Evolutionary conservation across 768 basidiomycete genomes (phyloP), one percentile per base, ranked within the genome.

Genomic region (Kwoniella europaea): DNA sequence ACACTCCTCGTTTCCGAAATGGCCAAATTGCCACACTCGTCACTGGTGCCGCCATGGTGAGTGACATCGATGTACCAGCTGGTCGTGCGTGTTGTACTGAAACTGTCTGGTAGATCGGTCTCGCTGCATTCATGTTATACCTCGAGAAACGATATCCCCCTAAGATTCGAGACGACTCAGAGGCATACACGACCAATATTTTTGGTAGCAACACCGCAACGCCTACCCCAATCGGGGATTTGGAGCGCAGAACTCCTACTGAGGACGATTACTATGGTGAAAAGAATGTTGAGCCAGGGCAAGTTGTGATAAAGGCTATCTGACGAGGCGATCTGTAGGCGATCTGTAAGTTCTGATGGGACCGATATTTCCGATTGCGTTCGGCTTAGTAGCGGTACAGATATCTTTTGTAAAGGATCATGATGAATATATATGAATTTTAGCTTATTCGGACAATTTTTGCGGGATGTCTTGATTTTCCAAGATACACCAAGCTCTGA

Each of bases 1-100:
- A 91, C 63, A 90, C 90, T 4, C 90, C 91, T 6, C 84, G 84
- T 24, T 91, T 91, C 82, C 85, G 78, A n/a, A 91, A 88, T 68
- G 91, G 90, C n/a, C 88, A 90, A 88, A 78, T 76, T 44, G 85
- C 64, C 68, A 89, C 78, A 15, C 61, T 75, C 10, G 71, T 75
- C 15, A 72, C 74, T 4, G 74, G 74, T 50, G 71, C 60, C 18
- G 72, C 44, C 10, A 46, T 46, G 44, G 44, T 46, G 44, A 46
- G 44, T 46, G 7, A 6, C 44, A 46, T 16, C 55, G 4, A 27
- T 3, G 27, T 24, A 27, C 27, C 3, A 4, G 27, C 52, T 53
- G 52, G 7, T 16, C 16, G 16, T 53, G 20, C 7, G 2, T 7
- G 52, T 22, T 4, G 3, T 35, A 4, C 35, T 35, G 35, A 35